phyloP scores from a whole-genome alignment of 306 rosid species.

The Senna tora region DNA sequence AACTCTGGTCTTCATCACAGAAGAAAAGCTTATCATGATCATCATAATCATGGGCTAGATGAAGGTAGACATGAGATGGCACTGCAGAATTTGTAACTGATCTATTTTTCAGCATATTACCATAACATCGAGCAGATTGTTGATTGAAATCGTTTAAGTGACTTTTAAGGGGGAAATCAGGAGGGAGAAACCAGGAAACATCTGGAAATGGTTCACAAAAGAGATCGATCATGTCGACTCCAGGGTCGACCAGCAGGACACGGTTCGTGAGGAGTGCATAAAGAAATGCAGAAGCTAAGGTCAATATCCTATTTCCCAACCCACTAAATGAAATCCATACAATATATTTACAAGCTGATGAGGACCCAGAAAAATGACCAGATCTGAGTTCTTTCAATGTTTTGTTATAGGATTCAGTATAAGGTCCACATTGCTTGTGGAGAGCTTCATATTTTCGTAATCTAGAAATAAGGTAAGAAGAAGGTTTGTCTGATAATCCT shows the following conservation, averaged over 20 bases:
- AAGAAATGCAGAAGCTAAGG: conserved; percentile 70
- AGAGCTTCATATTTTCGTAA: conserved; percentile 71
- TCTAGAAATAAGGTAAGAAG: conserved; percentile 60
- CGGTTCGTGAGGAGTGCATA: conserved; percentile 74
- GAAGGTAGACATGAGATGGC: conserved; percentile 49
- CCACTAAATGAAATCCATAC: conserved; percentile 80
- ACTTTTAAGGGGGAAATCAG: conserved; percentile 56
- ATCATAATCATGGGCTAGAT: conserved; percentile 35
- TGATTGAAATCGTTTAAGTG: conserved; percentile 51
- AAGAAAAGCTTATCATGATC: conserved; percentile 64
- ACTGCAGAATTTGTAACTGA: conserved; percentile 28
- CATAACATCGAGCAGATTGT: conserved; percentile 55
- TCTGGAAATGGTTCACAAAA: conserved; percentile 74
- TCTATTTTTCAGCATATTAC: conserved; percentile 59
- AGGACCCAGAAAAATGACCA: conserved; percentile 42
- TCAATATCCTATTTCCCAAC: conserved; percentile 71
- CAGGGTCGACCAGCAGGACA: conserved; percentile 74
- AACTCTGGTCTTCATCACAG: conserved; percentile 53
- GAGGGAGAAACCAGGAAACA: conserved; percentile 71
- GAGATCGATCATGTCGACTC: conserved; percentile 67
- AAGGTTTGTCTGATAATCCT: conserved; percentile 49
- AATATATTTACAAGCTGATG: conserved; percentile 53
- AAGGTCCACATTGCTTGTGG: conserved; percentile 68
- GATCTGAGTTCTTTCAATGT: conserved; percentile 54
- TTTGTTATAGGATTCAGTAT: conserved; percentile 59